Conservation (phyloP, 2,329 filamentous ascomycete genomes). For the Alternaria ethzedia region DNA sequence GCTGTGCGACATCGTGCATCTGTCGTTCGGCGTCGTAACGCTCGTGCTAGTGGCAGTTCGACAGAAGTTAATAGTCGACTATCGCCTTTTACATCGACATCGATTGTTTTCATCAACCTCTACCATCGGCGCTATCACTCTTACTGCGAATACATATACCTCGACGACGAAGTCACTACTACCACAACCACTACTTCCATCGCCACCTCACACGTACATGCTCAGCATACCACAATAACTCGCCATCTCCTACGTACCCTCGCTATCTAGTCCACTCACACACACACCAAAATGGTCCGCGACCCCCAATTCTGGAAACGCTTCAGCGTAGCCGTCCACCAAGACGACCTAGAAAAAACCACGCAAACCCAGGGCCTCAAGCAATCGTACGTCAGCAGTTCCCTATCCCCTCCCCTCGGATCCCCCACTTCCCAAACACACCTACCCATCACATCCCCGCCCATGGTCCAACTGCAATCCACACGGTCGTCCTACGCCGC, state of each 20-base stretch:
- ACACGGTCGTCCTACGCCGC: background rate
- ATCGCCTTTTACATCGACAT: background rate
- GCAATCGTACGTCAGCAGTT: slow-evolving; percentile 48
- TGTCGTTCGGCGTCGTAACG: background rate
- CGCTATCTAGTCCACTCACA: background rate
- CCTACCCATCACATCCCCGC: slow-evolving; percentile 12
- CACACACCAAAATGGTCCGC: slow-evolving; percentile 53
- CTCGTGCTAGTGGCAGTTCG: background rate
- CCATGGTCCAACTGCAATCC: slow-evolving; percentile 5
- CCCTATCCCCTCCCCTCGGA: slow-evolving; percentile 19
- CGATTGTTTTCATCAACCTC: background rate
- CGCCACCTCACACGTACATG: background rate
- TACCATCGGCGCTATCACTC: background rate
- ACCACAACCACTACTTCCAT: background rate
- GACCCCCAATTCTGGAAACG: slow-evolving; percentile 67
- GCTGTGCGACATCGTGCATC: slow-evolving; percentile 16
- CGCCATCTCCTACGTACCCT: background rate
- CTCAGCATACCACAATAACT: background rate
- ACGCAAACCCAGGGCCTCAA: slow-evolving; percentile 33
- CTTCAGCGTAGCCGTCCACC: slow-evolving; percentile 64
- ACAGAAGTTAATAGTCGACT: background rate
- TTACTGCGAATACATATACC: background rate
- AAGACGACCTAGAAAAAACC: slow-evolving; percentile 56
- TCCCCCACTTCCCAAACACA: slow-evolving; percentile 30
- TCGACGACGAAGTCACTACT: background rate